A percentile compares a stretch with the other conserved stretches of the same genome.
phyloP scores from a whole-genome alignment of 1,139 yeast genomes.

The Hemisphaericaspora subhashii region DNA sequence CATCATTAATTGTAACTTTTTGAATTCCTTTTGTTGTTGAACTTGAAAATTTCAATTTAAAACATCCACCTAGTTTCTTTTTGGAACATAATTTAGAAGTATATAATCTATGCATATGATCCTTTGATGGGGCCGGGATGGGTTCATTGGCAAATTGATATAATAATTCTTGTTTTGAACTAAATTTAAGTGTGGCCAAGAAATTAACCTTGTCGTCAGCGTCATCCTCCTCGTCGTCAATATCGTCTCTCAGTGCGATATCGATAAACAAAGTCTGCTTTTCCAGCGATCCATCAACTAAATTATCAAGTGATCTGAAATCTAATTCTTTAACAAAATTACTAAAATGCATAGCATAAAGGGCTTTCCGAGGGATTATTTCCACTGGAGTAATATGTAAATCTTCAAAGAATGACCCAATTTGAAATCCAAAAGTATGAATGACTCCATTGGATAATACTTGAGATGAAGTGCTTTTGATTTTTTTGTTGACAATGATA shows the following conservation, averaged over 20 bases:
- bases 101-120: slow-evolving; percentile 20
- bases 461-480: slow-evolving; percentile 35
- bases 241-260: slow-evolving; percentile 41
- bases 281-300: slow-evolving; percentile 53
- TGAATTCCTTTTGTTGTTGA: slow-evolving; percentile 42
- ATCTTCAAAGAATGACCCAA: slow-evolving; percentile 31
- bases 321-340: slow-evolving; percentile 69
- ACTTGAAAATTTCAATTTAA: slow-evolving; percentile 42
- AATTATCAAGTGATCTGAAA: slow-evolving; percentile 55
- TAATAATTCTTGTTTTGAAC: slow-evolving; percentile 40
- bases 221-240: slow-evolving; percentile 24
- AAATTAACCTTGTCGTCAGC: slow-evolving; percentile 1
- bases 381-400: slow-evolving; percentile 28
- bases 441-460: slow-evolving; percentile 60
- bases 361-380: slow-evolving; percentile 70
- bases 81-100: slow-evolving; percentile 35
- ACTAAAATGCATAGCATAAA: slow-evolving; percentile 68
- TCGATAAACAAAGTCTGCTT: slow-evolving; percentile 64
- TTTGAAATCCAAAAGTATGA: slow-evolving; percentile 48
- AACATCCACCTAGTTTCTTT: slow-evolving; percentile 44
- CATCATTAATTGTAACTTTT: slow-evolving; percentile 37
- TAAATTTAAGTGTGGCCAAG: slow-evolving; percentile 21
- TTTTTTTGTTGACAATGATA: slow-evolving; percentile 16
- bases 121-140: slow-evolving; percentile 18
- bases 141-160: slow-evolving; percentile 70